phyloP scores from a whole-genome alignment of 768 basidiomycete genomes.

The Suillus hirtellus region DNA sequence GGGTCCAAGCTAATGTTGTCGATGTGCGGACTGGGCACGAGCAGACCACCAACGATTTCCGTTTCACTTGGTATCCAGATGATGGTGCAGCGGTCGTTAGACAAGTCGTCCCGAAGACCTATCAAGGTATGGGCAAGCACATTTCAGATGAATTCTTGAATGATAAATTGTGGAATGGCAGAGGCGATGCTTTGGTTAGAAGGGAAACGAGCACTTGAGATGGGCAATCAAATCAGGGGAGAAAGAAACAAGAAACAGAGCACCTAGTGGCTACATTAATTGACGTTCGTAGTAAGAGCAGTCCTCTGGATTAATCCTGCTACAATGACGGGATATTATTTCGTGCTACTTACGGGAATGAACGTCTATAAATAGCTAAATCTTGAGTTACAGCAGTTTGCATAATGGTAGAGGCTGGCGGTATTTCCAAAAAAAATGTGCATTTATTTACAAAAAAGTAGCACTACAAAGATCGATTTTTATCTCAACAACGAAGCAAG shows the following conservation, averaged over 20 bases:
- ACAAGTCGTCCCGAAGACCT: constrained; percentile 67
- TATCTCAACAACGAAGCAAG: too few species aligned
- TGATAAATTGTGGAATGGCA: constrained; percentile 29
- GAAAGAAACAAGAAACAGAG: neutral
- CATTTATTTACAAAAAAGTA: too few species aligned
- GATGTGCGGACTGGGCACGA: constrained; percentile 65
- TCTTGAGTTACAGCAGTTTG: too few species aligned
- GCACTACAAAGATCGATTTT: too few species aligned
- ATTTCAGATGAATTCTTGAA: neutral
- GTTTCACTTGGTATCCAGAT: constrained; percentile 69
- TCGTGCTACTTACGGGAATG: too few species aligned
- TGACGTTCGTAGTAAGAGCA: neutral
- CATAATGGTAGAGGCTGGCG: too few species aligned
- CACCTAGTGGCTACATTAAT: neutral
- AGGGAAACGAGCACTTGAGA: constrained; percentile 67
- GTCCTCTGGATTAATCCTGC: neutral
- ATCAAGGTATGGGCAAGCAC: constrained; percentile 47
- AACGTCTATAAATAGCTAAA: too few species aligned
- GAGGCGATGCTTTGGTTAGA: constrained; percentile 89
- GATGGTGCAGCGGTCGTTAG: constrained; percentile 38
- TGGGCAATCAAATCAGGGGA: constrained; percentile 65
- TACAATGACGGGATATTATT: neutral
- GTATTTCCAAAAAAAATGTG: too few species aligned
- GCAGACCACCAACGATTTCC: constrained; percentile 72
- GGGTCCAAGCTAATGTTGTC: constrained; percentile 71